Percentiles rank a stretch among this genome's conserved stretches.
Evolutionary conservation across 2,329 filamentous ascomycete genomes (phyloP).

Genomic region (Ophiognomonia clavigignenti-juglandacearum): DNA sequence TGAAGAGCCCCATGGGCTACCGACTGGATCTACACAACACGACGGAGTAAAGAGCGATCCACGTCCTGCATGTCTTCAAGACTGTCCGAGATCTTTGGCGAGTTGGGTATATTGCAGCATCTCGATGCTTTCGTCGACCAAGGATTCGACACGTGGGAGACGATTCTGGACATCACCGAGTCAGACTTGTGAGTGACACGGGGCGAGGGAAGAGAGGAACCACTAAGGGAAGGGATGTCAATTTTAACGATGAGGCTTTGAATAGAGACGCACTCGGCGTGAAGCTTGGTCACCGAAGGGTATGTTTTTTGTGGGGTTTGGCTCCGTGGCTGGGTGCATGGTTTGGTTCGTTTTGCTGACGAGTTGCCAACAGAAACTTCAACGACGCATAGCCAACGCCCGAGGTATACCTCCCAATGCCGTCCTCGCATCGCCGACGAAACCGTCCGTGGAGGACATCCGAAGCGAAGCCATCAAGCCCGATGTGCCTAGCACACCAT

Average conservation of each 20-base stretch:
- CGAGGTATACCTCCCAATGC: constrained; percentile 56
- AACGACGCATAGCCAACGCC: constrained; percentile 73
- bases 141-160: constrained; percentile 83
- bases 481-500: constrained; percentile 30
- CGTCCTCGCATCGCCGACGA: constrained; percentile 45
- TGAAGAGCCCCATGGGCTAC: constrained; percentile 9
- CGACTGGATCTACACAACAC: constrained; percentile 1
- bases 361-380: constrained; percentile 60
- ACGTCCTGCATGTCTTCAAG: constrained; percentile 51
- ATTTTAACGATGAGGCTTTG: not conserved
- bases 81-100: constrained; percentile 62
- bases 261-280: constrained; percentile 66
- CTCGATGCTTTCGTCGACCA: constrained; percentile 67
- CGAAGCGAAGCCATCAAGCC: constrained; percentile 49
- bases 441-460: constrained; percentile 47
- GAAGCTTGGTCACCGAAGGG: constrained; percentile 75
- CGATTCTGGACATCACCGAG: constrained; percentile 77
- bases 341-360: constrained; percentile 15
- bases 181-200: constrained; percentile 63
- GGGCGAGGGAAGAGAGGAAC: not conserved
- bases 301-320: constrained; percentile 38
- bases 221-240: too few species aligned
- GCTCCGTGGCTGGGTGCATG: too few species aligned
- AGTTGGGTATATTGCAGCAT: constrained; percentile 76
- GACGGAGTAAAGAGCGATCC: not conserved